Evolutionary conservation across 164 flowering plant genomes (phyloP).

Genomic region (Vitis amurensis): DNA sequence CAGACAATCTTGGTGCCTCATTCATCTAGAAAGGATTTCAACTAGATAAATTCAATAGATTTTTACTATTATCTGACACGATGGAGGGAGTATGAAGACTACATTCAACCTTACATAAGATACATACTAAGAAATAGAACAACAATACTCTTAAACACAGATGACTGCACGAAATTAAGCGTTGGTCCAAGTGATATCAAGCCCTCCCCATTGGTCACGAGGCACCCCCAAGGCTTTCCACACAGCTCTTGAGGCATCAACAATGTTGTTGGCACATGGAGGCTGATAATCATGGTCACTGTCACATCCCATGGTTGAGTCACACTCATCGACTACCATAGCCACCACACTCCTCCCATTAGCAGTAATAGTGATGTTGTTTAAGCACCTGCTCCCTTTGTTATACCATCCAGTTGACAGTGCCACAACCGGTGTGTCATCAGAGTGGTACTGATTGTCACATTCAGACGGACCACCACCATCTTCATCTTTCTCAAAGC

Average conservation of each 20-base stretch:
- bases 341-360: slow-evolving; percentile 18
- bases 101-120: too few relatives aligned
- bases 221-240: slow-evolving; percentile 28
- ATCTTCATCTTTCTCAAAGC: slow-evolving; percentile 28
- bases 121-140: too few relatives aligned
- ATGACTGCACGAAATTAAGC: background rate
- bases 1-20: too few relatives aligned
- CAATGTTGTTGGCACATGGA: slow-evolving; percentile 33
- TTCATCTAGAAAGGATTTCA: too few relatives aligned
- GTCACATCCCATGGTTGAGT: slow-evolving; percentile 21
- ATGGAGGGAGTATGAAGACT: too few relatives aligned
- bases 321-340: slow-evolving; percentile 22
- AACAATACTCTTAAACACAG: too few relatives aligned
- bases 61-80: too few relatives aligned
- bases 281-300: slow-evolving; percentile 22
- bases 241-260: slow-evolving; percentile 39
- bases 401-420: slow-evolving; percentile 20
- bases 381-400: slow-evolving; percentile 9
- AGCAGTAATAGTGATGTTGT: slow-evolving; percentile 13
- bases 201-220: slow-evolving; percentile 9
- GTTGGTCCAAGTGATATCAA: slow-evolving; percentile 29
- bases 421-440: slow-evolving; percentile 17
- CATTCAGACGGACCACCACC: slow-evolving; percentile 30
- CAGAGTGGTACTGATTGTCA: slow-evolving; percentile 21
- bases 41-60: too few relatives aligned